Evolutionary conservation across 441 rosid genomes (phyloP).

Genomic region (Adansonia madagascariensis): DNA sequence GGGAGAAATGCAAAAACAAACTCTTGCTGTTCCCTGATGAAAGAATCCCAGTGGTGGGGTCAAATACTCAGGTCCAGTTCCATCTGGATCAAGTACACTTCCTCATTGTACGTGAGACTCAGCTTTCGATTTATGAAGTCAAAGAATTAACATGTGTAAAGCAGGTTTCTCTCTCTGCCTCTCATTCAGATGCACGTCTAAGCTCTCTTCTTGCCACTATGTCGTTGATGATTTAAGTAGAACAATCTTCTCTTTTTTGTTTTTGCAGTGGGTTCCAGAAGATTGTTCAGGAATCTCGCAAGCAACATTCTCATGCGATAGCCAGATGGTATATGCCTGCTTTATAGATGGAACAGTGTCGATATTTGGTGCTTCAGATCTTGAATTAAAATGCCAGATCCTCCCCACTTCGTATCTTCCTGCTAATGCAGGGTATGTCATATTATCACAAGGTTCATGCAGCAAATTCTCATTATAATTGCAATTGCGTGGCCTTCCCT

Average conservation of each 20-base stretch:
- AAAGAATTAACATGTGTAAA: slow-evolving; percentile 45
- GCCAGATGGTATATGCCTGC: slow-evolving; percentile 55
- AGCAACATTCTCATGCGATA: slow-evolving; percentile 63
- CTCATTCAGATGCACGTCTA: not conserved
- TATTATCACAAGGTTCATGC: slow-evolving; percentile 4
- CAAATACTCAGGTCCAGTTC: slow-evolving; percentile 54
- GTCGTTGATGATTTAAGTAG: not conserved
- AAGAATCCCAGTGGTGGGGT: slow-evolving; percentile 21
- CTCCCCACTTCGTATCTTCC: slow-evolving; percentile 42
- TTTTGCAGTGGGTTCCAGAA: slow-evolving; percentile 49
- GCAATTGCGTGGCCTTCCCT: not conserved
- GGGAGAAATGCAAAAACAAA: slow-evolving; percentile 45
- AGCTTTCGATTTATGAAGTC: slow-evolving; percentile 51
- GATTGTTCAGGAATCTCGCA: slow-evolving; percentile 42
- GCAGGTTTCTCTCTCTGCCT: slow-evolving; percentile 36
- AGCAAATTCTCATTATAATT: not conserved
- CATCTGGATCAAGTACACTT: slow-evolving; percentile 54
- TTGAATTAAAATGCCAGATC: slow-evolving; percentile 45
- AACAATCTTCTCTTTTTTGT: slow-evolving; percentile 3
- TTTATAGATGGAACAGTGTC: slow-evolving; percentile 53
- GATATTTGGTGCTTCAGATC: slow-evolving; percentile 45
- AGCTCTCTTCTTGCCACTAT: not conserved
- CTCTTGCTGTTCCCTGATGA: slow-evolving; percentile 43
- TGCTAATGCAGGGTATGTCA: slow-evolving; percentile 32
- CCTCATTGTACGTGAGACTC: slow-evolving; percentile 50